Evolutionary conservation across 108 stramenopile species (phyloP).

Genomic region (Cyclotella cryptica): DNA sequence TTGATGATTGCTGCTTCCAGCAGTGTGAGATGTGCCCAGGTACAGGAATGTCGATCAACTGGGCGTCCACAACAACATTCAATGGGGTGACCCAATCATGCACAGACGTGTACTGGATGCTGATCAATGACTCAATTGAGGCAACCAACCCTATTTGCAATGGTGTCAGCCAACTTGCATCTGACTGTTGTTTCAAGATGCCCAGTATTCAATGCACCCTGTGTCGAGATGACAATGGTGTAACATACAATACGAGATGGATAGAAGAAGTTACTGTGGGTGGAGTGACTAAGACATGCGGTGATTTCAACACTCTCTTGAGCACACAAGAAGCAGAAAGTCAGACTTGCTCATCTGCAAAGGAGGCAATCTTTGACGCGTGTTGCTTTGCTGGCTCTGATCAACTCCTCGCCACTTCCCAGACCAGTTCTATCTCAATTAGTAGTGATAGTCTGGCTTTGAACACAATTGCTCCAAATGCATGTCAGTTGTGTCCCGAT

Average conservation of each 20-base stretch:
- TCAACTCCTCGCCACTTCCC: conserved; percentile 29
- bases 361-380: conserved; percentile 41
- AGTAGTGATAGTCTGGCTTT: conserved; percentile 11
- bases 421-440: conserved; percentile 7
- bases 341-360: conserved; percentile 40
- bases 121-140: conserved; percentile 40
- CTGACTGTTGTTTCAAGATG: conserved; percentile 49
- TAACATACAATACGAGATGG: conserved; percentile 54
- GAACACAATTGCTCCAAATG: not conserved
- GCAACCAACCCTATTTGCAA: conserved; percentile 30
- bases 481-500: conserved; percentile 42
- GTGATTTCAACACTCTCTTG: conserved; percentile 55
- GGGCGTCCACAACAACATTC: conserved; percentile 45
- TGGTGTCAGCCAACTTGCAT: conserved; percentile 22
- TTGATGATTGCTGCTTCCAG: conserved; percentile 51
- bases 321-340: conserved; percentile 51
- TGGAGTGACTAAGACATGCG: conserved; percentile 50
- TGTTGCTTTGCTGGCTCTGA: conserved; percentile 59
- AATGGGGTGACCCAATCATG: conserved; percentile 47
- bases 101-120: conserved; percentile 51
- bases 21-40: conserved; percentile 46
- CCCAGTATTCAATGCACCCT: conserved; percentile 43
- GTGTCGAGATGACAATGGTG: conserved; percentile 48
- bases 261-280: conserved; percentile 47
- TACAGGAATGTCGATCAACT: conserved; percentile 42